These are phyloP conservation scores for Trichoderma reesei DNA, from an alignment of 495 filamentous ascomycete genomes.

Conservation along the genomic window DNA sequence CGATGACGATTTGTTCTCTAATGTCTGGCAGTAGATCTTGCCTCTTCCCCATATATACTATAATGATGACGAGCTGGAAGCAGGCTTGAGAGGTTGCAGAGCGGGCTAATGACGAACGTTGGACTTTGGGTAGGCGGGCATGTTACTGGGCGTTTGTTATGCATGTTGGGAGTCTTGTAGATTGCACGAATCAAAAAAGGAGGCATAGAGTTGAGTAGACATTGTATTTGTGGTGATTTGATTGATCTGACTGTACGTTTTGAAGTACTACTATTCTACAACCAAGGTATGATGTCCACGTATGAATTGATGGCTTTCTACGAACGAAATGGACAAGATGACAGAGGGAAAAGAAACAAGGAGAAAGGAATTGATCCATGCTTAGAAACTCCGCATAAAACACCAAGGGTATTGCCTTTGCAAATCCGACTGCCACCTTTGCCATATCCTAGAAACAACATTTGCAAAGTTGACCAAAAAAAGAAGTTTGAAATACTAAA, in stretches of 20 bases:
- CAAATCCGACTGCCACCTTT: background rate
- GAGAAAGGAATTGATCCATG: background rate
- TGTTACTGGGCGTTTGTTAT: constrained; percentile 13
- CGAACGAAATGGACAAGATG: background rate
- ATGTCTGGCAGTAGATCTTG: constrained; percentile 68
- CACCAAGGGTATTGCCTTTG: background rate
- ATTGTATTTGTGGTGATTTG: background rate
- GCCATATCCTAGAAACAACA: background rate
- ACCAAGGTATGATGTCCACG: background rate
- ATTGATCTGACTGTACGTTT: background rate
- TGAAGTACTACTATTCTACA: background rate
- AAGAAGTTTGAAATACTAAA: background rate
- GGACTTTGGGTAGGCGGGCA: constrained; percentile 22
- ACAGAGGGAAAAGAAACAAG: background rate
- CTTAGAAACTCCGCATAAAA: background rate
- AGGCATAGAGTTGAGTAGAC: background rate
- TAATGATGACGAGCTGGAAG: background rate
- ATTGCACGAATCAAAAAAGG: constrained; percentile 3
- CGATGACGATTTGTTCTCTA: constrained; percentile 81
- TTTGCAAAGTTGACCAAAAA: background rate
- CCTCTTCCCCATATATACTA: background rate
- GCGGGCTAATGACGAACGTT: background rate
- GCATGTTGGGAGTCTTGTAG: constrained; percentile 11
- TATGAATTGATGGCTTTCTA: background rate
- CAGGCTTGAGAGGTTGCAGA: background rate